phyloP scores from a whole-genome alignment of 2,329 filamentous ascomycete genomes.

The Blumeria graminis region DNA sequence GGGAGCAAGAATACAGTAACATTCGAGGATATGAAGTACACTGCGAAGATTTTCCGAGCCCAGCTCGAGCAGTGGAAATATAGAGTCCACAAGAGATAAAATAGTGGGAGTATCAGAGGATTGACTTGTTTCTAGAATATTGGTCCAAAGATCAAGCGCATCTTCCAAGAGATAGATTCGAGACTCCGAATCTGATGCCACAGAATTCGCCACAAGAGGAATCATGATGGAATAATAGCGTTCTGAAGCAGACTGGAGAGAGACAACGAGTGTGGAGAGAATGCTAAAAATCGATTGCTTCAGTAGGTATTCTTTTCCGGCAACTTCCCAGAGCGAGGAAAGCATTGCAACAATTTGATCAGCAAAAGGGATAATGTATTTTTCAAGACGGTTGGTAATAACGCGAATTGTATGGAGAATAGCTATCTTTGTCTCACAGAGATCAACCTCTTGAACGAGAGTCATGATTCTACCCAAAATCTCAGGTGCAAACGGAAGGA shows the following conservation, averaged over 20 bases:
- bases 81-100: slow-evolving; percentile 34
- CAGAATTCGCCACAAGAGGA: slow-evolving; percentile 58
- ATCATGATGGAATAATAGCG: slow-evolving; percentile 60
- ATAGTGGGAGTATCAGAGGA: slow-evolving; percentile 36
- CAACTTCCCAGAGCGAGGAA: slow-evolving; percentile 63
- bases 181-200: slow-evolving; percentile 49
- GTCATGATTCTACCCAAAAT: slow-evolving; percentile 50
- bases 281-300: slow-evolving; percentile 83
- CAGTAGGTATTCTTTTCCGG: slow-evolving; percentile 60
- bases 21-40: slow-evolving; percentile 40
- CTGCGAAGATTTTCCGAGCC: slow-evolving; percentile 37
- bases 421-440: slow-evolving; percentile 74
- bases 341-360: slow-evolving; percentile 63
- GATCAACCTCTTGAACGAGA: slow-evolving; percentile 56
- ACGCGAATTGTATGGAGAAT: slow-evolving; percentile 68
- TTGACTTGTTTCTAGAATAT: slow-evolving; percentile 42
- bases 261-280: slow-evolving; percentile 60
- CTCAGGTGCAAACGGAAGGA: slow-evolving; percentile 52
- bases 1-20: slow-evolving; percentile 47
- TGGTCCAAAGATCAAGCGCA: slow-evolving; percentile 68
- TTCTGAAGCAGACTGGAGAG: slow-evolving; percentile 56
- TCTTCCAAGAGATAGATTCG: slow-evolving; percentile 76
- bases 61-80: slow-evolving; percentile 41
- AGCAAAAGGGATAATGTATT: slow-evolving; percentile 40
- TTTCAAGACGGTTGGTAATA: slow-evolving; percentile 60